These are phyloP conservation scores for Mycena polygramma DNA, from an alignment of 768 basidiomycete species.

Conservation along the genomic window DNA sequence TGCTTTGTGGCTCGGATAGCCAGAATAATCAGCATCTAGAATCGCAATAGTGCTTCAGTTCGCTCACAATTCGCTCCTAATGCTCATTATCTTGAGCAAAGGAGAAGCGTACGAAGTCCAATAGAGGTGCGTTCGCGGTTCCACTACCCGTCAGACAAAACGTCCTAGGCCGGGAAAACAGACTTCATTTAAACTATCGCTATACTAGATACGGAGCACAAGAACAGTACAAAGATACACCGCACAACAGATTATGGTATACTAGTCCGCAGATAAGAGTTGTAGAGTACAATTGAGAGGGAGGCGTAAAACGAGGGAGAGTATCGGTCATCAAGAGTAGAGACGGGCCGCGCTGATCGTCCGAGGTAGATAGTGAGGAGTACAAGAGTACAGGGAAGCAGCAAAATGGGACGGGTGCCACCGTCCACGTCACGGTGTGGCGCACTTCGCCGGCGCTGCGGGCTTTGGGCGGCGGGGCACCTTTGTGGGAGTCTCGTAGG, in stretches of 20 bases:
- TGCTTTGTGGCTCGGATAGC: too few relatives aligned
- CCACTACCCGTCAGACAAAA: background rate
- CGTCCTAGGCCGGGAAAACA: background rate
- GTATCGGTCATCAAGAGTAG: too few relatives aligned
- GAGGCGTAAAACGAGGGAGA: too few relatives aligned
- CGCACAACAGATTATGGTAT: background rate
- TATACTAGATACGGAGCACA: conserved; percentile 3
- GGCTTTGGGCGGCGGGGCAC: conserved; percentile 17
- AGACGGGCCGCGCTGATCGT: conserved; percentile 30
- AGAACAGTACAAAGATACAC: conserved; percentile 24
- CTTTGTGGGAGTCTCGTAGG: conserved; percentile 13
- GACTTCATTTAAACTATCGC: background rate
- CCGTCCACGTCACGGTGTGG: background rate
- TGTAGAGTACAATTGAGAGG: conserved; percentile 15
- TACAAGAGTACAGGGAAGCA: background rate
- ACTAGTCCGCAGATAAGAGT: conserved; percentile 17
- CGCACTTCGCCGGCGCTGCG: background rate
- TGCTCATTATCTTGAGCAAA: too few relatives aligned
- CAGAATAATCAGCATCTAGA: too few relatives aligned
- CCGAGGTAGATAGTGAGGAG: background rate
- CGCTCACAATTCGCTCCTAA: too few relatives aligned
- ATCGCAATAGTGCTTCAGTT: too few relatives aligned
- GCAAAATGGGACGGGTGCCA: background rate
- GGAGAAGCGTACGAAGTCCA: too few relatives aligned
- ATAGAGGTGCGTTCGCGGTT: background rate